phyloP scores from a whole-genome alignment of 139 green algal genomes.

The Chlorella sp. region DNA sequence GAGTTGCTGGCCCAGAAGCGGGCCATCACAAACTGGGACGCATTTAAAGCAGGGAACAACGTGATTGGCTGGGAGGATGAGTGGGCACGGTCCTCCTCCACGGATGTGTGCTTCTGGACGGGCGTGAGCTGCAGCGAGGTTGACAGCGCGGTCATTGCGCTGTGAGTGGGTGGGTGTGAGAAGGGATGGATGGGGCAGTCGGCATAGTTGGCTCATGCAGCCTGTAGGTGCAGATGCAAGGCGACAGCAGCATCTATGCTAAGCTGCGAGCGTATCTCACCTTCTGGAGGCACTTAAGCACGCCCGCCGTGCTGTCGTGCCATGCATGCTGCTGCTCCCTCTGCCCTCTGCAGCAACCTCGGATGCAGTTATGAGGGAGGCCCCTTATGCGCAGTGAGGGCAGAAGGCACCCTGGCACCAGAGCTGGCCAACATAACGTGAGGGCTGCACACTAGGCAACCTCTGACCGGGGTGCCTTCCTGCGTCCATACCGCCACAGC shows the following conservation, averaged over 20 bases:
- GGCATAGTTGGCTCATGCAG: too few species aligned
- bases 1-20: constrained; percentile 9
- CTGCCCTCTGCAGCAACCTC: not conserved
- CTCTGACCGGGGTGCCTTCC: not conserved
- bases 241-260: too few species aligned
- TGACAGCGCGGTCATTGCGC: not conserved
- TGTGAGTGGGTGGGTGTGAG: not conserved
- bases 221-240: too few species aligned
- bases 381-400: not conserved
- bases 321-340: not conserved
- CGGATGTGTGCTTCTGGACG: not conserved
- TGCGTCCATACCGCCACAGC: too few species aligned
- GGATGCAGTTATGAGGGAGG: not conserved
- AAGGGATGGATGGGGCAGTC: too few species aligned
- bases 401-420: not conserved
- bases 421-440: not conserved
- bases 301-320: too few species aligned
- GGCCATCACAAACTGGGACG: constrained; percentile 12
- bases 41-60: not conserved
- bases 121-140: not conserved
- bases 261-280: not conserved
- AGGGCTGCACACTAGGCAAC: not conserved
- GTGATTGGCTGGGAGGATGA: not conserved
- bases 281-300: too few species aligned
- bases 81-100: not conserved